These are phyloP conservation scores for Stipa capillata DNA, from an alignment of 176 grass and related monocot genomes.

Conservation along the genomic window DNA sequence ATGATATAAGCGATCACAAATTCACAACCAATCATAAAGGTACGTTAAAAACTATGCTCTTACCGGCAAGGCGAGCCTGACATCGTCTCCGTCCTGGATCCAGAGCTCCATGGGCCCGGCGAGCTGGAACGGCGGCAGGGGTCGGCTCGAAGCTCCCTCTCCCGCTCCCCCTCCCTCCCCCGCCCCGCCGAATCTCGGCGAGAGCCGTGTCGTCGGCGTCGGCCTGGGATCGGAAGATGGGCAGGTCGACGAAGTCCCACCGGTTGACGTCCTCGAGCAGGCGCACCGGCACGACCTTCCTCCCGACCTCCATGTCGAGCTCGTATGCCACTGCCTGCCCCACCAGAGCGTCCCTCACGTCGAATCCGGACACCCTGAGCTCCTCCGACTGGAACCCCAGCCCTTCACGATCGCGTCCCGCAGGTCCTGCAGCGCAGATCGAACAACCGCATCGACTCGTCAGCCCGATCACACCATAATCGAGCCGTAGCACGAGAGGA, in stretches of 20 bases:
- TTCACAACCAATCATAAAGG: no score
- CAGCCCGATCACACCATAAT: background rate
- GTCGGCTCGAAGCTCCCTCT: constrained; percentile 27
- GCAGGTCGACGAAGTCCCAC: constrained; percentile 79
- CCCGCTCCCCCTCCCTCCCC: background rate
- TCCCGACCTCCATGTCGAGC: constrained; percentile 75
- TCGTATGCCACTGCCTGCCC: constrained; percentile 79
- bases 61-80: constrained; percentile 81
- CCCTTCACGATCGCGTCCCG: constrained; percentile 71
- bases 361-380: constrained; percentile 80
- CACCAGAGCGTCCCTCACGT: constrained; percentile 73
- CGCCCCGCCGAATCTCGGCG: constrained; percentile 35
- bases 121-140: constrained; percentile 73
- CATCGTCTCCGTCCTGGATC: constrained; percentile 81
- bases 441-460: background rate
- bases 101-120: constrained; percentile 83
- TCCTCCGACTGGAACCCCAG: constrained; percentile 61
- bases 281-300: constrained; percentile 64
- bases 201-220: constrained; percentile 46
- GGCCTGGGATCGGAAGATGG: constrained; percentile 47
- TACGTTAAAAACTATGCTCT: background rate
- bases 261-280: constrained; percentile 71
- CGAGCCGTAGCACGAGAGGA: background rate
- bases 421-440: constrained; percentile 43
- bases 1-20: background rate